phyloP scores from a whole-genome alignment of 2,329 filamentous ascomycete genomes.

The Aspergillus sp. region DNA sequence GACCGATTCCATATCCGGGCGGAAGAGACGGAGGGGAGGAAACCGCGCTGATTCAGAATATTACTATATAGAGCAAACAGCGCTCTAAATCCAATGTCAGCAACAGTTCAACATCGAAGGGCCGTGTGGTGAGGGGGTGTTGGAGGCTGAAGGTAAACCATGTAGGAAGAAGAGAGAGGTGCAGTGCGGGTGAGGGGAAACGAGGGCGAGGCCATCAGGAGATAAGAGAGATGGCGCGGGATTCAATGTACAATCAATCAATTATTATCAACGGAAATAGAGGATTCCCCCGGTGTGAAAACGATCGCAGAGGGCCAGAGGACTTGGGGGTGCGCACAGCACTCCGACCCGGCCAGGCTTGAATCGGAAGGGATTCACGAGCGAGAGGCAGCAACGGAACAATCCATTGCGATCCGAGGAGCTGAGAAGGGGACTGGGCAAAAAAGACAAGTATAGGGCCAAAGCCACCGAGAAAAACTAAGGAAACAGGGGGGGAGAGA shows the following conservation, averaged over 20 bases:
- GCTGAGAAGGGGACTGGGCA: neutral
- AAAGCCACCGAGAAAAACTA: neutral
- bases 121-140: slow-evolving; percentile 9
- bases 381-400: slow-evolving; percentile 4
- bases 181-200: slow-evolving; percentile 1
- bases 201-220: neutral
- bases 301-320: slow-evolving; percentile 14
- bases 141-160: slow-evolving; percentile 3
- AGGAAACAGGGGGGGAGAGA: neutral
- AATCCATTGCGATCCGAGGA: slow-evolving; percentile 9
- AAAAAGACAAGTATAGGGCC: neutral
- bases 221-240: slow-evolving; percentile 13
- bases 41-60: slow-evolving; percentile 8
- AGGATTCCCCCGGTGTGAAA: slow-evolving; percentile 8
- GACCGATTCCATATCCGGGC: slow-evolving; percentile 59
- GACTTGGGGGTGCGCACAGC: slow-evolving; percentile 9
- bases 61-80: slow-evolving; percentile 9
- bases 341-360: slow-evolving; percentile 9
- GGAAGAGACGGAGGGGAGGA: neutral
- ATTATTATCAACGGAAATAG: slow-evolving; percentile 12
- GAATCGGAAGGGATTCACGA: slow-evolving; percentile 9
- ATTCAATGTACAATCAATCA: slow-evolving; percentile 12
- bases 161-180: neutral
- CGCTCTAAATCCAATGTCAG: slow-evolving; percentile 17
- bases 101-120: slow-evolving; percentile 5